Base-by-base conservation (phyloP, 2,329 filamentous ascomycete genomes). In the Lachnellula occidentalis region DNA sequence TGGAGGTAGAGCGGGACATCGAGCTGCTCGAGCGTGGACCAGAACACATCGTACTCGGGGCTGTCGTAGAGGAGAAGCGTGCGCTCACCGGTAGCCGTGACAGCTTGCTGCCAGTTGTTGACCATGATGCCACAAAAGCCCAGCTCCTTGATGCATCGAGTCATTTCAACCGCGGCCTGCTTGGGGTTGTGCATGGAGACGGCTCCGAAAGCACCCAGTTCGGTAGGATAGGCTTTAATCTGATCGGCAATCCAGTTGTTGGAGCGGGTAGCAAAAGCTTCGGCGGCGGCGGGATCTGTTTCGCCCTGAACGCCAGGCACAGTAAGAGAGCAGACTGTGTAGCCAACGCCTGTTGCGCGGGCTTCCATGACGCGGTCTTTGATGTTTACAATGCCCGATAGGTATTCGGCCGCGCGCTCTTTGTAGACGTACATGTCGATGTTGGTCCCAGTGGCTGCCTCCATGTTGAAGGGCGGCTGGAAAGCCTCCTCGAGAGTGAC, bases 1-100 rank as follows among this genome's bases (percentile, higher is more conserved):
- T 87, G 83, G 1, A 87, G 72, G 62, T 86, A 87, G 48, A 87
- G 74, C 0, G 83, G 82, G 0, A 85, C 82, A 54, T 85, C 79
- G 0, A 87, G 76, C 43, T 84, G 78, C 1, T 73, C 74, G 8
- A 78, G 74, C 0, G 76, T 77, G 12, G 73, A 64, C 83, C 83
- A 86, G 73, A 87, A 86, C 21, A 76, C 67, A 59, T 83, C 80
- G 74, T 78, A 87, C 56, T 79, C 76, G 0, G 77, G 73, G 8
- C 75, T 71, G 63, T 87, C 84, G 69, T 86, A 87, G 70, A 85
- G 86, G 65, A 86, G 71, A 73, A 82, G 79, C 22, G 77, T 76
- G 53, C 27, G 27, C 15, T 45, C 34, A 11, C 84, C 80, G 37
- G 81, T 82, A 54, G 83, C 78, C 0, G 71, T 58, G 3, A 81